A percentile compares a stretch with the other conserved stretches of the same genome.
Evolutionary conservation across 768 basidiomycete species (phyloP).

Genomic region (Lanmaoa rubissima): DNA sequence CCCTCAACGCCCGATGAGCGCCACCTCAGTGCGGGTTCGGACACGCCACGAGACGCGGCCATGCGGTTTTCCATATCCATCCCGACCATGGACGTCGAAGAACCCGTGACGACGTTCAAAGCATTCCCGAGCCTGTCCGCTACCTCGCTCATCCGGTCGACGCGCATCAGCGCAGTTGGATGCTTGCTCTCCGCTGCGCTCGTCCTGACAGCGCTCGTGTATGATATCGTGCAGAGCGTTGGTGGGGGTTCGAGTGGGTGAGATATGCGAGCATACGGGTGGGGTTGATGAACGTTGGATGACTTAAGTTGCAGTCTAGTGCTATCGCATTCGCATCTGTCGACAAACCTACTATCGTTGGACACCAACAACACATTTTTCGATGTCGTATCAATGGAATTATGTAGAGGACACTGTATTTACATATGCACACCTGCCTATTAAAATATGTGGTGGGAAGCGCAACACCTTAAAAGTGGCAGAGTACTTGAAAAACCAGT

Average conservation of each 20-base stretch:
- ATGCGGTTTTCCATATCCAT: conserved; percentile 4
- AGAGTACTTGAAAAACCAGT: no score
- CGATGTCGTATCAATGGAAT: no score
- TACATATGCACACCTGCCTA: no score
- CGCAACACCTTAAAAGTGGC: no score
- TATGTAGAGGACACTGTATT: no score
- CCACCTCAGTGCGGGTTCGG: neutral
- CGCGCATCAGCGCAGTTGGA: conserved; percentile 9
- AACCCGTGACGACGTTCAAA: conserved; percentile 3
- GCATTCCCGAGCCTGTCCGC: conserved; percentile 14
- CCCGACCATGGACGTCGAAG: neutral
- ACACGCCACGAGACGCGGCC: neutral
- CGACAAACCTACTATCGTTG: neutral
- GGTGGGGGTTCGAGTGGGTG: neutral
- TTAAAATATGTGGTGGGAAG: no score
- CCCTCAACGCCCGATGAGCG: neutral
- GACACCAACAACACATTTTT: no score
- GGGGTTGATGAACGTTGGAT: no score
- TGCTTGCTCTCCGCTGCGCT: conserved; percentile 4
- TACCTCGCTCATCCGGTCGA: conserved; percentile 7
- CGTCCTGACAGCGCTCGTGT: conserved; percentile 19
- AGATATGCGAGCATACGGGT: neutral
- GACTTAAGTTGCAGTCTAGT: neutral
- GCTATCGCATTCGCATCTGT: neutral
- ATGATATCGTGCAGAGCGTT: conserved; percentile 10